Evolutionary conservation across 176 grass and related monocot genomes (phyloP), one percentile per base, ranked within the genome.

Genomic region (Juncus effusus): DNA sequence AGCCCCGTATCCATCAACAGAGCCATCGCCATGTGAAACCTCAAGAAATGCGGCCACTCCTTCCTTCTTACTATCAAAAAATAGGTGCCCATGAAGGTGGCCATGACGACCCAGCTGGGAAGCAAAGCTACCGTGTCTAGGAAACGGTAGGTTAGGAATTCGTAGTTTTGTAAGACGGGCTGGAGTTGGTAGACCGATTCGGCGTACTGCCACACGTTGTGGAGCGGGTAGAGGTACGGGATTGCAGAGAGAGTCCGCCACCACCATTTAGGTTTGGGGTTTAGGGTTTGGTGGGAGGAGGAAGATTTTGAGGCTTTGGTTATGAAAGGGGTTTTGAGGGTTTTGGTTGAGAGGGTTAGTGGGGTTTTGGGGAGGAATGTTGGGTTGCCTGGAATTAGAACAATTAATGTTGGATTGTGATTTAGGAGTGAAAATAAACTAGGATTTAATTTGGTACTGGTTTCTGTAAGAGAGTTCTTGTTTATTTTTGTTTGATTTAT

Each of bases 221-320:
- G 94, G 36, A 97, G 83, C 38, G 94, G 88, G 51, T 92, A 74
- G 56, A 97, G 90, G 59, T 97, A 97, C 0, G 88, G 94, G n/a
- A 92, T 76, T 69, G 84, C 83, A 45, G 94, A 88, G 51, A 87
- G 60, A 47, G 85, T 87, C 60, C 94, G 72, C 85, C 80, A 87
- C 88, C 88, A 99, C 88, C 88, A 99, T 74, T 81, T 93, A 7
- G 94, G 94, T 65, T 93, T 99, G 10, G 62, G 69, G 7, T 87
- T 92, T 68, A 97, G 67, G 51, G 87, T 80, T 42, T 82, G 88
- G 60, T 93, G 85, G 54, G 56, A 79, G 51, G 85, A 93, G 44
- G 64, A 76, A 59, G 61, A 56, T 41, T 89, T 73, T 16, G 80
- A 86, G 80, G 82, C 85, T 68, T 11, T 63, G 69, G 73, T 81